Conservation (phyloP, 108 stramenopile species). For the Schizochytrium sp. region DNA sequence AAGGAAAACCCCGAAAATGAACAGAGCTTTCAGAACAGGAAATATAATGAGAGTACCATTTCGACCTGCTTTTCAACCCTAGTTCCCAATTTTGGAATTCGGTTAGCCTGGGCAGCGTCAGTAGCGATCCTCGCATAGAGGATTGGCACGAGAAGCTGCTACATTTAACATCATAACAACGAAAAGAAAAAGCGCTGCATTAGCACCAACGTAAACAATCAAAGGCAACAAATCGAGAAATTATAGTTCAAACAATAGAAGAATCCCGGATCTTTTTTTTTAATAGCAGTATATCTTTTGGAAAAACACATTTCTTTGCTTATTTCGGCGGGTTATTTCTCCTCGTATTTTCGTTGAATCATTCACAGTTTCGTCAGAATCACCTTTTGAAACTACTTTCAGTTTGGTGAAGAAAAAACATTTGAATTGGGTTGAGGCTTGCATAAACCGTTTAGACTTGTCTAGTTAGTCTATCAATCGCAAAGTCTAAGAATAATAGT, state of each 20-base stretch:
- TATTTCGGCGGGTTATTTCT: no score
- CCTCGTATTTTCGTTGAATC: no score
- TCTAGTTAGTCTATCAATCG: no score
- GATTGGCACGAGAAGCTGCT: not conserved
- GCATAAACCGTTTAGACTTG: no score
- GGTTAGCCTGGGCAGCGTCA: slow-evolving; percentile 44
- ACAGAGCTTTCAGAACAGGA: not conserved
- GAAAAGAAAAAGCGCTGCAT: slow-evolving; percentile 61
- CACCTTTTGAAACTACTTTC: no score
- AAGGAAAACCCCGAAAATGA: slow-evolving; percentile 29
- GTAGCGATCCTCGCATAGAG: slow-evolving; percentile 48
- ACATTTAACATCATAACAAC: slow-evolving; percentile 27
- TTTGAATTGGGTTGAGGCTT: no score
- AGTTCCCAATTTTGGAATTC: slow-evolving; percentile 60
- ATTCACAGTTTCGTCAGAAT: no score
- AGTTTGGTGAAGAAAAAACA: no score
- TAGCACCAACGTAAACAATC: slow-evolving; percentile 61
- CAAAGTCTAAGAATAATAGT: no score
- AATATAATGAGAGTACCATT: slow-evolving; percentile 4
- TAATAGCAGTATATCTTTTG: no score
- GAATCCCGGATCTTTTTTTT: not conserved
- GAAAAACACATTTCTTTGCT: no score
- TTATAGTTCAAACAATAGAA: slow-evolving; percentile 24
- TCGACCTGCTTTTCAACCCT: not conserved
- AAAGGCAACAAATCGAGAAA: slow-evolving; percentile 66